Conservation (phyloP, 2,329 filamentous ascomycete species). For the Alternaria sp. region DNA sequence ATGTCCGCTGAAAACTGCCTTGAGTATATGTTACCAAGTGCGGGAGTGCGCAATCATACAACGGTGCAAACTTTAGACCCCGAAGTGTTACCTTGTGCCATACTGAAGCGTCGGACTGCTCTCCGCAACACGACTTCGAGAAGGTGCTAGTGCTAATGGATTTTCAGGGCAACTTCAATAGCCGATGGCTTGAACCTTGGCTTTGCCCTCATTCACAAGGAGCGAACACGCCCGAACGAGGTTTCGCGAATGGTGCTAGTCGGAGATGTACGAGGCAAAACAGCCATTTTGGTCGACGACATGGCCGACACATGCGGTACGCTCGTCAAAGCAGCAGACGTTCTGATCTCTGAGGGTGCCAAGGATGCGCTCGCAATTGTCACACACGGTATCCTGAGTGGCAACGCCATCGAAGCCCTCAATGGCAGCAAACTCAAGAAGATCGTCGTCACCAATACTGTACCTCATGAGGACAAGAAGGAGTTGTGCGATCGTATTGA, state of each 20-base stretch:
- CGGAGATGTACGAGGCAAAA: conserved; percentile 87
- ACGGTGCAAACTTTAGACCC: conserved; percentile 4
- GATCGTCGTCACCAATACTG: conserved; percentile 90
- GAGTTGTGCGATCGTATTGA: conserved; percentile 79
- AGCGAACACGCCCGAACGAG: conserved; percentile 88
- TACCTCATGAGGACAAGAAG: conserved; percentile 81
- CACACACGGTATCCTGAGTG: conserved; percentile 90
- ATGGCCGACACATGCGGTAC: conserved; percentile 98
- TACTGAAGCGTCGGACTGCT: conserved; percentile 4
- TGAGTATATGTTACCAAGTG: not conserved
- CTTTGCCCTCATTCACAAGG: conserved; percentile 97
- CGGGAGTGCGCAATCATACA: not conserved
- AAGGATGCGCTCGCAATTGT: conserved; percentile 92
- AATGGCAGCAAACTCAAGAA: conserved; percentile 79
- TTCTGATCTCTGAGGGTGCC: conserved; percentile 80
- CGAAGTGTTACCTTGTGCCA: conserved; percentile 3
- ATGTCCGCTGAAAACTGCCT: not conserved
- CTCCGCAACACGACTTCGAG: conserved; percentile 8
- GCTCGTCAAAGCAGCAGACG: conserved; percentile 84
- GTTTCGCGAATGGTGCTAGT: conserved; percentile 96
- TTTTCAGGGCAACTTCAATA: conserved; percentile 79
- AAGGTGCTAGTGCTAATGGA: conserved; percentile 24
- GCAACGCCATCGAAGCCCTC: conserved; percentile 84
- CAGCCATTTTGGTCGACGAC: conserved; percentile 95
- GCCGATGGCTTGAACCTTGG: conserved; percentile 88